Evolutionary conservation across 2,329 filamentous ascomycete species (phyloP), one percentile per base, ranked within the genome.

Genomic region (Colletotrichum sp.): DNA sequence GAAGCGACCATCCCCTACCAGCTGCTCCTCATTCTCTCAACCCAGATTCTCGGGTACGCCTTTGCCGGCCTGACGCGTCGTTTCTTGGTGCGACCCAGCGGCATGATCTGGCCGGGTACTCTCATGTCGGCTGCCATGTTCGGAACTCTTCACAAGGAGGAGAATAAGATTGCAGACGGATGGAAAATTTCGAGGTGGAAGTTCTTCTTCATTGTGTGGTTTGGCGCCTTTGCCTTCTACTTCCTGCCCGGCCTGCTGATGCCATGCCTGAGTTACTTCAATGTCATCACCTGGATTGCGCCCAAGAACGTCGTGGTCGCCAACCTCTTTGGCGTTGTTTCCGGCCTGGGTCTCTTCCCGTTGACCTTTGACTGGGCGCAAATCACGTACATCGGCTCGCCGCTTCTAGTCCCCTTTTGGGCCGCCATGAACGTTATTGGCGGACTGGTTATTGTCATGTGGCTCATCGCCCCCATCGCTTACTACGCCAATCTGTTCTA

Each of bases 321-420:
- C 34, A 98, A 98, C 83, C 87, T 98, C 78, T 98, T 98, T 81
- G 95, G 95, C 18, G 94, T 96, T 18, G 91, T 92, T n/a, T 96
- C 95, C 3, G 95, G 95, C 4, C 89, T 98, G 16, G 95, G 95
- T 1, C 86, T 98, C 39, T 95, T 98, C 77, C 95, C 95, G 0
- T 83, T 98, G 80, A 98, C 95, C 0, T 98, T 98, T 81, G 95
- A 98, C 86, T 98, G 95, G 95, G 94, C 95, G 1, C 95, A 98
- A 82, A 93, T 98, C 77, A 95, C 95, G 1, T 93, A 96, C 81
- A 97, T 98, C 79, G 95, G 95, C 18, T 97, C 95, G 6, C 95
- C 94, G 0, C 87, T 98, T 8, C 89, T 97, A 18, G 95, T 95
- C 0, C 95, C 95, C 0, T 97, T 96, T 84, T 96, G 95, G 95